These are phyloP conservation scores for Mytilinidion resinicola DNA, from an alignment of 495 filamentous ascomycete genomes.

Conservation along the genomic window DNA sequence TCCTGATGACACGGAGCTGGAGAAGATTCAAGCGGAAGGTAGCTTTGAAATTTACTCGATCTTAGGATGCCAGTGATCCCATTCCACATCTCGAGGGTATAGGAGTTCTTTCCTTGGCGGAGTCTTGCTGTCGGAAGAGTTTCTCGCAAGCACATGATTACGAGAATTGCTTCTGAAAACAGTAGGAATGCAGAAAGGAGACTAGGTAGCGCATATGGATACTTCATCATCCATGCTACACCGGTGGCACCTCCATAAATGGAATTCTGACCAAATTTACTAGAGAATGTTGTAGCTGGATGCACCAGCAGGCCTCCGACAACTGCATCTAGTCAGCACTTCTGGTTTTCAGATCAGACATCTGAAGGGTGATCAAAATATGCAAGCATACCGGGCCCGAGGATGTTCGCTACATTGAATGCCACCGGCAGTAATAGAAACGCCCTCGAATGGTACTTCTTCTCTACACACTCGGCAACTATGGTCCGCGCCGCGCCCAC, in stretches of 20 bases:
- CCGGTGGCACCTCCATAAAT: slow-evolving; percentile 27
- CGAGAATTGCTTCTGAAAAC: slow-evolving; percentile 25
- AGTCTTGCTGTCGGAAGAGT: slow-evolving; percentile 16
- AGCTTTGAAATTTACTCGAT: neutral
- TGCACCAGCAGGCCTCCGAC: slow-evolving; percentile 29
- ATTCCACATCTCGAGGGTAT: neutral
- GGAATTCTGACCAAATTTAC: slow-evolving; percentile 22
- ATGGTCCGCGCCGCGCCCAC: slow-evolving; percentile 33
- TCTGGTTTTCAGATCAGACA: neutral
- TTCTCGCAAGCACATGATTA: slow-evolving; percentile 26
- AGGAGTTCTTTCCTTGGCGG: neutral
- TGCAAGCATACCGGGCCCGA: slow-evolving; percentile 22
- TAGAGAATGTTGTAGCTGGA: slow-evolving; percentile 21
- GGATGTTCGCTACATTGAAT: slow-evolving; percentile 33
- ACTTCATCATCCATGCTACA: slow-evolving; percentile 29
- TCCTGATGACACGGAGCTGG: no score
- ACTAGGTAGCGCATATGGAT: slow-evolving; percentile 32
- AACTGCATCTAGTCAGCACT: slow-evolving; percentile 1
- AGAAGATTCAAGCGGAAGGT: neutral
- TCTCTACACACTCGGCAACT: slow-evolving; percentile 28
- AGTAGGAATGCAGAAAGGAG: slow-evolving; percentile 24
- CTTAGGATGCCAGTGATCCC: neutral
- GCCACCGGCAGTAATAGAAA: slow-evolving; percentile 33
- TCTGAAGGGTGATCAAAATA: neutral
- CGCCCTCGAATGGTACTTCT: slow-evolving; percentile 31